Base-by-base conservation (phyloP, 176 grass and related monocot species). In the Chloris gayana region DNA sequence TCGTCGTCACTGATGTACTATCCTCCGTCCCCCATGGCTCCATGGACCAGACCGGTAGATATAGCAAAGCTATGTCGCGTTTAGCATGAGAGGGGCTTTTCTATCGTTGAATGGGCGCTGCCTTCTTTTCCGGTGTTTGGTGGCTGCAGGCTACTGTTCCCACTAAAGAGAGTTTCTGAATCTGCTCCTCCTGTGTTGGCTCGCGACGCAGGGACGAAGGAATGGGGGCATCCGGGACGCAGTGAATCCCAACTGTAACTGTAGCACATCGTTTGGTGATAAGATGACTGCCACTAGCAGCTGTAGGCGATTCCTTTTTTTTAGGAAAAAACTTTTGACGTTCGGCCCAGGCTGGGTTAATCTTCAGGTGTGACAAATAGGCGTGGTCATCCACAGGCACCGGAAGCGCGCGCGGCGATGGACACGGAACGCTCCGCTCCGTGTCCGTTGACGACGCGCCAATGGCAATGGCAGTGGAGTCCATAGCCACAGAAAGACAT, bases 11-110 rank as follows among this genome's bases (percentile, higher is more conserved):
- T 5, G 35, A 37, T 37, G 35, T 37, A 37, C 35, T 35, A 35
- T 35, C n/a, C n/a, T n/a, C n/a, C 15, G 6, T 53, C 17, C 50
- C 6, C 50, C n/a, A 47, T 64, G 25, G 15, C 50, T 19, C 50
- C n/a, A 47, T 64, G 25, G 25, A 22, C 10, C 34, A 24, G 4
- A 15, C 34, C 9, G 14, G 27, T 30, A 37, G 2, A 50, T 78
- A 18, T 66, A 14, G 14, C 57, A 7, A 44, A 34, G 34, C 67
- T 35, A n/a, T 41, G 9, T 62, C 29, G 6, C 24, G 26, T 37
- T 77, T 45, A 45, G 41, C 9, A 35, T 22, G 29, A 38, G 39
- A 63, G 11, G 32, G 13, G 81, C 75, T 88, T 84, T 85, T 41
- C 13, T 37, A 61, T n/a, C 38, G 75, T 22, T 8, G 76, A 75